phyloP scores from a whole-genome alignment of 495 filamentous ascomycete species.

The Hypoxylon perforatum region DNA sequence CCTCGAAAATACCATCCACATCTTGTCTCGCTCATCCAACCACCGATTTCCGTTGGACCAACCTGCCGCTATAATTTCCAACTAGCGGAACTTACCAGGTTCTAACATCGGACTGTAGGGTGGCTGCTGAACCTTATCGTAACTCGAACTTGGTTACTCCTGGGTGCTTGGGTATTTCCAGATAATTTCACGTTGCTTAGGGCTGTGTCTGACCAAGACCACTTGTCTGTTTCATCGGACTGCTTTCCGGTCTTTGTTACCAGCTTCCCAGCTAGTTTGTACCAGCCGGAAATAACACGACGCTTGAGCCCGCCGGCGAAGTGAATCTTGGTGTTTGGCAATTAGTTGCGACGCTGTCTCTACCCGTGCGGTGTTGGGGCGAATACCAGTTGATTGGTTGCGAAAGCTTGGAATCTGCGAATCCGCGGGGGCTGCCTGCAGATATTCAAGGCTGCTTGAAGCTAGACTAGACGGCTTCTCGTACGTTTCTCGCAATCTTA shows the following conservation, averaged over 20 bases:
- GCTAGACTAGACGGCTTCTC: slow-evolving; percentile 30
- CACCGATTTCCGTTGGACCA: slow-evolving; percentile 1
- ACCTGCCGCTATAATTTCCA: background rate
- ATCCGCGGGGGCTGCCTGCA: slow-evolving; percentile 35
- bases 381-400: slow-evolving; percentile 29
- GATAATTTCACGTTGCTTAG: slow-evolving; percentile 7
- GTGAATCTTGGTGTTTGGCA: slow-evolving; percentile 26
- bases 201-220: slow-evolving; percentile 8
- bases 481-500: slow-evolving; percentile 23
- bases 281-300: slow-evolving; percentile 15
- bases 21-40: background rate
- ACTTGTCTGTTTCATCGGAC: background rate
- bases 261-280: slow-evolving; percentile 4
- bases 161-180: too few relatives aligned
- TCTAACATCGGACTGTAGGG: background rate
- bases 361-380: slow-evolving; percentile 31
- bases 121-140: slow-evolving; percentile 14
- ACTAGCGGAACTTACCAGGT: slow-evolving; percentile 11
- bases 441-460: slow-evolving; percentile 33
- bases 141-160: slow-evolving; percentile 1
- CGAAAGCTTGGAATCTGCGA: slow-evolving; percentile 15
- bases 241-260: background rate
- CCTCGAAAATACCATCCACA: slow-evolving; percentile 18
- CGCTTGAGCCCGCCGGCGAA: slow-evolving; percentile 12
- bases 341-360: slow-evolving; percentile 29